Conservation (phyloP, 331 rosid genomes). For the Arachis monticola region DNA sequence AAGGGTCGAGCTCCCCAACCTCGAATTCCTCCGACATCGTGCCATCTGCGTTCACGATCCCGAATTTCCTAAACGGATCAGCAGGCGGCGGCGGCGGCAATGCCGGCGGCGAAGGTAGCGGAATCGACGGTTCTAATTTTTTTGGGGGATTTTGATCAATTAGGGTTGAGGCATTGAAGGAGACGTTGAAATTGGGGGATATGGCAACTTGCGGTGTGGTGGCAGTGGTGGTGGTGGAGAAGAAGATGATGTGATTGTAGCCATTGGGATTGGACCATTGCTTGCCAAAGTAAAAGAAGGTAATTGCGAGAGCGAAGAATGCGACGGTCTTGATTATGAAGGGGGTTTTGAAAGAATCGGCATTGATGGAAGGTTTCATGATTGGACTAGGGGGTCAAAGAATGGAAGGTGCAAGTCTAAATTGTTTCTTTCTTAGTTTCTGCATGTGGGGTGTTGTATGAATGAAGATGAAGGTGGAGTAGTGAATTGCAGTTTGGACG, state of each 20-base stretch:
- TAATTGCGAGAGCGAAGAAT: constrained; percentile 46
- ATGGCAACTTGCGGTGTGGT: constrained; percentile 43
- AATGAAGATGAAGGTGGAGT: constrained; percentile 5
- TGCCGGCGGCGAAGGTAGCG: constrained; percentile 9
- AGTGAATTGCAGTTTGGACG: background rate
- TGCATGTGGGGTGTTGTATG: background rate
- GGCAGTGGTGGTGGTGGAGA: constrained; percentile 42
- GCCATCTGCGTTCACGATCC: constrained; percentile 80
- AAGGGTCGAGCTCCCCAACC: constrained; percentile 72
- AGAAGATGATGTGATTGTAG: constrained; percentile 76
- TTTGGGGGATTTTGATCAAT: constrained; percentile 39
- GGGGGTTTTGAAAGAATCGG: constrained; percentile 44
- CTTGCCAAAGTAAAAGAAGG: constrained; percentile 80
- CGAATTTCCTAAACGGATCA: constrained; percentile 54
- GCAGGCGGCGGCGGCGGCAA: constrained; percentile 40
- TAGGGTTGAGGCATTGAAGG: constrained; percentile 54
- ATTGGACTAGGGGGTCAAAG: background rate
- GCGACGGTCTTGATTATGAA: constrained; percentile 47
- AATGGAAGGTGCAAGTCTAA: background rate
- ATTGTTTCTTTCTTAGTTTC: constrained; percentile 13
- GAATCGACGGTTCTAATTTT: constrained; percentile 2
- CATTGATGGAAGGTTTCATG: constrained; percentile 50
- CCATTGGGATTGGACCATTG: constrained; percentile 68
- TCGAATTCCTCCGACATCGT: constrained; percentile 89
- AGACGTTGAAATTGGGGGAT: constrained; percentile 65